Percentiles rank a stretch among this genome's conserved stretches.
Conservation (phyloP, 805 yeast species). For the Limtongia smithiae region DNA sequence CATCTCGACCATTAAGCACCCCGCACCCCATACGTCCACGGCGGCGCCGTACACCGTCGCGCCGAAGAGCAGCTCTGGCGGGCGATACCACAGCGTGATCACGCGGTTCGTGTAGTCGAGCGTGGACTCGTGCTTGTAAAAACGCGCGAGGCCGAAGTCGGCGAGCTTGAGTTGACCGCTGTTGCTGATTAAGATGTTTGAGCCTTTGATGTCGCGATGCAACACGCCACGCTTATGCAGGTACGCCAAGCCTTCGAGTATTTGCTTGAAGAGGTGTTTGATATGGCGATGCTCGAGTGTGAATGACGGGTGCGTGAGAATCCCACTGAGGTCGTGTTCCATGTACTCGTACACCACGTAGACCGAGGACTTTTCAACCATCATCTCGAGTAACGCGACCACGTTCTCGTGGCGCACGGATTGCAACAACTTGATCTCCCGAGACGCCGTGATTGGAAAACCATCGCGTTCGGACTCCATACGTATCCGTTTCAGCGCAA, state of each 20-base stretch:
- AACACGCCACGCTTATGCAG: conserved; percentile 60
- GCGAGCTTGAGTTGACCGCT: conserved; percentile 82
- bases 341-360: conserved; percentile 92
- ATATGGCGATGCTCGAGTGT: conserved; percentile 62
- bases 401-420: conserved; percentile 77
- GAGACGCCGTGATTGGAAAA: conserved; percentile 89
- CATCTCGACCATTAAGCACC: conserved; percentile 82
- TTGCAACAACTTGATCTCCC: conserved; percentile 85
- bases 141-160: conserved; percentile 87
- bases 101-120: conserved; percentile 93
- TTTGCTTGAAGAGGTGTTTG: conserved; percentile 76
- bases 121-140: conserved; percentile 36
- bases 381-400: conserved; percentile 79
- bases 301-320: conserved; percentile 72
- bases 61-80: conserved; percentile 89
- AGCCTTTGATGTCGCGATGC: conserved; percentile 94
- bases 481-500: conserved; percentile 83
- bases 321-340: conserved; percentile 89
- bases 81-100: conserved; percentile 95
- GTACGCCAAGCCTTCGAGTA: conserved; percentile 75
- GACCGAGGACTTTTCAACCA: conserved; percentile 70
- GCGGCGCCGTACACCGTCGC: conserved; percentile 86
- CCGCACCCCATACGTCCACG: conserved; percentile 96
- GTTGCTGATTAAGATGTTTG: conserved; percentile 80
- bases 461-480: conserved; percentile 90